Evolutionary conservation across 495 filamentous ascomycete species (phyloP).

Genomic region (Margaritispora aquatica): DNA sequence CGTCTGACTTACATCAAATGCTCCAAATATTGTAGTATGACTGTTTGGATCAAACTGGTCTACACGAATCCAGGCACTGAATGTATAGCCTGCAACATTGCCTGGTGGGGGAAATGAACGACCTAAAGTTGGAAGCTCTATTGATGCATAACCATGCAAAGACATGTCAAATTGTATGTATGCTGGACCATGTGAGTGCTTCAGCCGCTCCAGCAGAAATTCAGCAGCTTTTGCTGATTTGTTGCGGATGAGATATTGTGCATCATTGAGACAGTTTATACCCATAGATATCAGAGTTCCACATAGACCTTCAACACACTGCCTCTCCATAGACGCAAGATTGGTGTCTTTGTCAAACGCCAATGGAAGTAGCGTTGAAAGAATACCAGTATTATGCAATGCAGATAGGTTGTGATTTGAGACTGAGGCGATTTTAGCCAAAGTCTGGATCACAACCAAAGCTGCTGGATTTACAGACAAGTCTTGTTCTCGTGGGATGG

Average conservation of each 20-base stretch:
- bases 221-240: slow-evolving; percentile 55
- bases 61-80: slow-evolving; percentile 81
- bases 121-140: slow-evolving; percentile 79
- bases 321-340: slow-evolving; percentile 44
- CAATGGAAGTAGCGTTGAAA: slow-evolving; percentile 64
- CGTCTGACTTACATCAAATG: slow-evolving; percentile 85
- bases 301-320: slow-evolving; percentile 54
- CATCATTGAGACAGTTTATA: slow-evolving; percentile 70
- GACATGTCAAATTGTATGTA: slow-evolving; percentile 94
- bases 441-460: slow-evolving; percentile 51
- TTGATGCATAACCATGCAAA: slow-evolving; percentile 75
- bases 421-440: slow-evolving; percentile 43
- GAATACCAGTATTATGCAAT: slow-evolving; percentile 69
- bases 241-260: slow-evolving; percentile 64
- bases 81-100: slow-evolving; percentile 74
- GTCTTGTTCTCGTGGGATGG: slow-evolving; percentile 41
- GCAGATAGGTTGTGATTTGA: slow-evolving; percentile 72
- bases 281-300: slow-evolving; percentile 58
- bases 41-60: slow-evolving; percentile 76
- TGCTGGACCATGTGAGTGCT: slow-evolving; percentile 65
- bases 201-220: slow-evolving; percentile 69
- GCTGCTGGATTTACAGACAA: slow-evolving; percentile 41
- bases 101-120: slow-evolving; percentile 72
- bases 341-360: slow-evolving; percentile 47
- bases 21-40: slow-evolving; percentile 93